phyloP scores from a whole-genome alignment of 2,329 filamentous ascomycete species.

The Orbilia blumenaviensis region DNA sequence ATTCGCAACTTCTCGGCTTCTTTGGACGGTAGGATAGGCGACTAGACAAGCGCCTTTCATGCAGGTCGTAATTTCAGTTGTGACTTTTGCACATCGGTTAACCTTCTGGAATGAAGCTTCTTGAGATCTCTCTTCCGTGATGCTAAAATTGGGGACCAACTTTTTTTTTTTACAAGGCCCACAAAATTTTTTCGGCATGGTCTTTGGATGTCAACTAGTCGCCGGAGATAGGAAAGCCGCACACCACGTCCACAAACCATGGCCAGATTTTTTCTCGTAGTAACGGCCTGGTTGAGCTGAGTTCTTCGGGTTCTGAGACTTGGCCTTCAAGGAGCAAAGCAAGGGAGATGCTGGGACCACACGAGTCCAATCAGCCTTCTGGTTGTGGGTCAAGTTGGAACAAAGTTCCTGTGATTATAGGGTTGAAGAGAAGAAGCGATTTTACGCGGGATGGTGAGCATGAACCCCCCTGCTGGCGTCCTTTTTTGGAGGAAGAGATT shows the following conservation, averaged over 20 bases:
- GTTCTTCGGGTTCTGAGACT: slow-evolving; percentile 36
- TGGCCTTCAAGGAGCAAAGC: slow-evolving; percentile 28
- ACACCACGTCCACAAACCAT: slow-evolving; percentile 1
- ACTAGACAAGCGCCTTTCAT: slow-evolving; percentile 50
- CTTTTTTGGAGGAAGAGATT: slow-evolving; percentile 16
- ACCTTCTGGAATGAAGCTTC: slow-evolving; percentile 47
- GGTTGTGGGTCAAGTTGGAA: slow-evolving; percentile 36
- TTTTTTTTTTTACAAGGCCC: no score
- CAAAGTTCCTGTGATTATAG: slow-evolving; percentile 28
- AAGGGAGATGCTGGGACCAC: slow-evolving; percentile 47
- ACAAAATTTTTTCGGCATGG: slow-evolving; percentile 9
- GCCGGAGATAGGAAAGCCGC: slow-evolving; percentile 18
- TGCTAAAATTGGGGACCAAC: slow-evolving; percentile 48
- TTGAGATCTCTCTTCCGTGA: slow-evolving; percentile 7
- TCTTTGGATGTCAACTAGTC: slow-evolving; percentile 22
- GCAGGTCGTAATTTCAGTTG: slow-evolving; percentile 39
- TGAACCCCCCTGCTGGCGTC: slow-evolving; percentile 16
- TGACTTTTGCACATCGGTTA: slow-evolving; percentile 29
- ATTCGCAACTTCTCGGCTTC: neutral
- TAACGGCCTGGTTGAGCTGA: slow-evolving; percentile 49
- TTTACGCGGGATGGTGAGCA: slow-evolving; percentile 43
- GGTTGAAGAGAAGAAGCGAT: slow-evolving; percentile 35
- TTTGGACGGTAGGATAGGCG: slow-evolving; percentile 19
- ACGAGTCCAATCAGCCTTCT: slow-evolving; percentile 6
- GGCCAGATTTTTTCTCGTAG: slow-evolving; percentile 35